Percentiles rank a stretch among this genome's conserved stretches.
Evolutionary conservation across 164 flowering plant species (phyloP).

Genomic region (Liriodendron chinense): DNA sequence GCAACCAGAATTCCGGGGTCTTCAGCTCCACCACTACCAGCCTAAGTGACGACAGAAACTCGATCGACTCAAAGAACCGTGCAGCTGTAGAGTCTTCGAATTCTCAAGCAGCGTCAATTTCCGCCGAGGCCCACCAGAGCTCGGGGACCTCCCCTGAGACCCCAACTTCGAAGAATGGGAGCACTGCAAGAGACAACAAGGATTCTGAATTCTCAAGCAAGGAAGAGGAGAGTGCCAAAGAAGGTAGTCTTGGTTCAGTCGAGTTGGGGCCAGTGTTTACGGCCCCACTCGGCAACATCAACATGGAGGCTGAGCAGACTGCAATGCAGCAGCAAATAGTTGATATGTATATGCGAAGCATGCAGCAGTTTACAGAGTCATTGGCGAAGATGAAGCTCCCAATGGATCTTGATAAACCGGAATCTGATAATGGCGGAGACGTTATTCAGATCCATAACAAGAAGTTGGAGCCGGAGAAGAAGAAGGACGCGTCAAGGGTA

Average conservation of each 20-base stretch:
- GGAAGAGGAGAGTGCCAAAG: slow-evolving; percentile 28
- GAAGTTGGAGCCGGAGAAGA: slow-evolving; percentile 40
- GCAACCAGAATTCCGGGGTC: slow-evolving; percentile 49
- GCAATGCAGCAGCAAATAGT: slow-evolving; percentile 89
- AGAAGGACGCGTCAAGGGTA: slow-evolving; percentile 70
- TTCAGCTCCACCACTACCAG: slow-evolving; percentile 63
- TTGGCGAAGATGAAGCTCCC: slow-evolving; percentile 91
- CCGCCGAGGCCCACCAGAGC: slow-evolving; percentile 23
- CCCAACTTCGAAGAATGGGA: slow-evolving; percentile 54
- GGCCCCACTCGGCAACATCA: slow-evolving; percentile 44
- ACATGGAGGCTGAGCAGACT: slow-evolving; percentile 58
- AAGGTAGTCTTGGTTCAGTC: slow-evolving; percentile 17
- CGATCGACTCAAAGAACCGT: slow-evolving; percentile 42
- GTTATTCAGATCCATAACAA: slow-evolving; percentile 32
- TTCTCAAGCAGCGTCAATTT: slow-evolving; percentile 26
- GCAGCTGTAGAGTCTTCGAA: slow-evolving; percentile 24
- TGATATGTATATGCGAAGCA: slow-evolving; percentile 92
- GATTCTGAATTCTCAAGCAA: slow-evolving; percentile 27
- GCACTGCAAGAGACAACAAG: slow-evolving; percentile 18
- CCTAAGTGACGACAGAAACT: slow-evolving; percentile 55
- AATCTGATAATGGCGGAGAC: slow-evolving; percentile 28
- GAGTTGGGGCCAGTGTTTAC: slow-evolving; percentile 41
- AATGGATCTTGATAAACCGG: slow-evolving; percentile 58
- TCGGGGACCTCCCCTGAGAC: slow-evolving; percentile 41
- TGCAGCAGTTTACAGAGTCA: slow-evolving; percentile 91